Base-by-base conservation (phyloP, 2,329 filamentous ascomycete species). In the Neodidymelliopsis sp. region DNA sequence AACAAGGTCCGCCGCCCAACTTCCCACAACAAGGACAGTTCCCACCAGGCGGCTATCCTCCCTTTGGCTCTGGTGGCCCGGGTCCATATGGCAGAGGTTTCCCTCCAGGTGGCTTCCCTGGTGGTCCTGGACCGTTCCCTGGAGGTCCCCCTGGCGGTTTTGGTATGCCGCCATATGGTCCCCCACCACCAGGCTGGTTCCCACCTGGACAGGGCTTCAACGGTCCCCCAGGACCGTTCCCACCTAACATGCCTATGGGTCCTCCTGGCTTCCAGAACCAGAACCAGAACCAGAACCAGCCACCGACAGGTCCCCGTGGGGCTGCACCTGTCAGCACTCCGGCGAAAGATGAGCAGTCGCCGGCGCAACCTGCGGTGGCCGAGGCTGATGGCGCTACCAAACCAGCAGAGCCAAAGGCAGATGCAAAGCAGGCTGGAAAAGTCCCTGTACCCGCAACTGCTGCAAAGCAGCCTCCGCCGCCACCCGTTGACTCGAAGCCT, bases 201-300 rank as follows among this genome's bases (percentile, higher is more conserved):
- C 88, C 88, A 59, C 84, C 85, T 7, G 87, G 87, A 6, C 89
- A 90, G 73, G 87, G 86, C 19, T 94, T 91, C 60, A 87, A 86
- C 24, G 85, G 83, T 22, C 86, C 84, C 11, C 84, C 83, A 20
- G 86, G 82, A 36, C 83, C 80, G 15, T 89, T 87, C 66, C 72
- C 76, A 42, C 86, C 85, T 51, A 83, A 83, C 20, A 77, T 82
- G 68, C 82, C 81, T 16, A 80, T 82, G 53, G 84, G 82, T 24
- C 81, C 81, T 53, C 81, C 82, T 30, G 79, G 79, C 27, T 71
- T 75, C 47, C 65, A 68, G 56, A 74, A 67, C 45, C 65, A 66
- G 56, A 73, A 66, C 47, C 58, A 56, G 44, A 55, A 57, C 58
- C 70, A 70, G 40, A 71, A 72, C 35, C 73, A 73, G 45, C 74